phyloP scores from a whole-genome alignment of 208 protist genomes.

The Phytomonas serpens region DNA sequence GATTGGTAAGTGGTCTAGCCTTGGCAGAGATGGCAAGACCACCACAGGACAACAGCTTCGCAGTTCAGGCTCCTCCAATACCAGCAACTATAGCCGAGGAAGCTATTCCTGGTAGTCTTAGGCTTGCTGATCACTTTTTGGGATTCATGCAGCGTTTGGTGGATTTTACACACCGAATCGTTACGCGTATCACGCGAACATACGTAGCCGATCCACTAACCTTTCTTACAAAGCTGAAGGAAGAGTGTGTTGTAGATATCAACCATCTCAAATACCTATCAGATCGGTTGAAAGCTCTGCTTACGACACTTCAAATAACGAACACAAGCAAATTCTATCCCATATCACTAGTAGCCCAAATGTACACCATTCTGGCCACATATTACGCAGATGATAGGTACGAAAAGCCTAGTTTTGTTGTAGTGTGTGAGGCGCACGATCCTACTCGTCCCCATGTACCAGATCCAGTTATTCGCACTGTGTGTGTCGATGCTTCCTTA shows the following conservation, averaged over 20 bases:
- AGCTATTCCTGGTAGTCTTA: conserved; percentile 95
- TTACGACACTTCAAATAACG: conserved; percentile 94
- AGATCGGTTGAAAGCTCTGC: conserved; percentile 91
- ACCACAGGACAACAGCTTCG: conserved; percentile 20
- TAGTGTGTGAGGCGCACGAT: conserved; percentile 96
- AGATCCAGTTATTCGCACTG: conserved; percentile 87
- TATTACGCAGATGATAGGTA: conserved; percentile 89
- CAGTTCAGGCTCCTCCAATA: conserved; percentile 33
- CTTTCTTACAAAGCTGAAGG: conserved; percentile 83
- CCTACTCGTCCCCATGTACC: conserved; percentile 81
- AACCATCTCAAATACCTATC: conserved; percentile 80
- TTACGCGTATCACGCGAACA: conserved; percentile 75
- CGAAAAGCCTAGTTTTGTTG: conserved; percentile 85
- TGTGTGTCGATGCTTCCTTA: conserved; percentile 96
- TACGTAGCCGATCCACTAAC: conserved; percentile 85
- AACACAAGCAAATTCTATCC: conserved; percentile 90
- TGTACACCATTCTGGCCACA: conserved; percentile 93
- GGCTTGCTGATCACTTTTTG: conserved; percentile 95
- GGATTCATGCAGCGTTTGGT: conserved; percentile 90
- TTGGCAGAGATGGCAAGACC: conserved; percentile 58
- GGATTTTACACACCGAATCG: conserved; percentile 91
- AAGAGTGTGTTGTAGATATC: conserved; percentile 81
- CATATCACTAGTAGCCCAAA: conserved; percentile 90
- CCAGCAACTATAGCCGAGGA: conserved; percentile 84
- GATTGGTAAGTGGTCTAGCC: conserved; percentile 88